Percentiles rank a stretch among this genome's conserved stretches.
phyloP scores from a whole-genome alignment of 805 yeast genomes.

The Wickerhamomyces subpelliculosus region DNA sequence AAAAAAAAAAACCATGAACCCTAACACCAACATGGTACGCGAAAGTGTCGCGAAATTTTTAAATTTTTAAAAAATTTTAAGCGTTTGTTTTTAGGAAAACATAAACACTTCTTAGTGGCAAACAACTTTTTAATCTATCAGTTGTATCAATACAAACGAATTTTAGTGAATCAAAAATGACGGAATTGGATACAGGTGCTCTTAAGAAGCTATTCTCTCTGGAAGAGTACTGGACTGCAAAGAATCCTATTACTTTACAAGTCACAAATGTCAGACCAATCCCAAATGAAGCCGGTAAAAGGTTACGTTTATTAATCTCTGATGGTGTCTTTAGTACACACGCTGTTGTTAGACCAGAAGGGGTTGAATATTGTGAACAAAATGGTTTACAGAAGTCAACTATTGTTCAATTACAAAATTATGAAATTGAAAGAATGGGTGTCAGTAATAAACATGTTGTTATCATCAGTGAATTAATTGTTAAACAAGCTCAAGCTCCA shows the following conservation, averaged over 20 bases:
- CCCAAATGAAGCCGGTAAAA: constrained; percentile 33
- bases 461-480: constrained; percentile 16
- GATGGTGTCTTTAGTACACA: constrained; percentile 47
- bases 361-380: constrained; percentile 36
- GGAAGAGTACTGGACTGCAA: constrained; percentile 11
- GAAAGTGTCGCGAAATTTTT: no score
- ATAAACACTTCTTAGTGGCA: neutral
- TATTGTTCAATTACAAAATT: constrained; percentile 34
- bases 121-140: neutral
- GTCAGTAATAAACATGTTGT: constrained; percentile 23
- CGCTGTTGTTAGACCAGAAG: constrained; percentile 46
- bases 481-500: constrained; percentile 29
- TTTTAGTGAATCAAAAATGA: no score
- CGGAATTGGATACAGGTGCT: constrained; percentile 14
- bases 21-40: no score
- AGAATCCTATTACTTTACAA: constrained; percentile 27
- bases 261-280: constrained; percentile 29
- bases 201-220: constrained; percentile 15
- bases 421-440: constrained; percentile 35
- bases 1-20: no score
- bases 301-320: constrained; percentile 40
- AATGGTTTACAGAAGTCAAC: constrained; percentile 40
- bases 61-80: no score
- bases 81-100: no score
- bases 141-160: neutral